Conservation (phyloP, 805 yeast species). For the Candida palmyrensis region DNA sequence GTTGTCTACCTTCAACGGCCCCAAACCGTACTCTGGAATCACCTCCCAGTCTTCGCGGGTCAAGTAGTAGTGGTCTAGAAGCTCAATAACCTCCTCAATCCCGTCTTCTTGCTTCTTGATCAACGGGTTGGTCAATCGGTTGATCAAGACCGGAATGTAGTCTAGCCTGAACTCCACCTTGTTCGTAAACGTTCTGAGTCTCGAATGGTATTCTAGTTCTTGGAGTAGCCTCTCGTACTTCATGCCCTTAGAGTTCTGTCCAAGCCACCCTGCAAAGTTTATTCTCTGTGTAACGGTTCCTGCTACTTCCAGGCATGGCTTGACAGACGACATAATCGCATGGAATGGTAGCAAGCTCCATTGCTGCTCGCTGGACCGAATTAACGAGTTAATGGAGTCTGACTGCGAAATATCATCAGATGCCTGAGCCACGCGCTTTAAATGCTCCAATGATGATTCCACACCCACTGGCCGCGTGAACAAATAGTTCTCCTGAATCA, state of each 20-base stretch:
- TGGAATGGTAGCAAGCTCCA: conserved; percentile 93
- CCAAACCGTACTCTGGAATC: conserved; percentile 78
- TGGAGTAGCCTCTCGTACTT: conserved; percentile 77
- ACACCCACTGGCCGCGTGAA: conserved; percentile 53
- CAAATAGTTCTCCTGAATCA: conserved; percentile 93
- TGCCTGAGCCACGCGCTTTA: conserved; percentile 67
- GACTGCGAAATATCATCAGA: conserved; percentile 84
- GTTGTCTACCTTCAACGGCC: conserved; percentile 37
- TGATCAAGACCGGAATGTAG: conserved; percentile 62
- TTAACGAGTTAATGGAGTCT: conserved; percentile 74
- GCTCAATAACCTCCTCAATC: conserved; percentile 56
- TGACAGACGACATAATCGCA: conserved; percentile 78
- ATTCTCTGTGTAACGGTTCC: conserved; percentile 68
- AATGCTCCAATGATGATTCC: conserved; percentile 42
- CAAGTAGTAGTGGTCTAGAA: conserved; percentile 80
- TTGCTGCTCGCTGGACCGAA: conserved; percentile 87
- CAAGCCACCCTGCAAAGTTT: conserved; percentile 82
- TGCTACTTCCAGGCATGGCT: conserved; percentile 70
- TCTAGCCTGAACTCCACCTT: conserved; percentile 70
- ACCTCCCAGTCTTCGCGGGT: conserved; percentile 92
- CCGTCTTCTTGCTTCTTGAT: conserved; percentile 54
- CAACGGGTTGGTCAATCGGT: conserved; percentile 56
- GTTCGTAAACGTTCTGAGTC: conserved; percentile 74
- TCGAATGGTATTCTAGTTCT: conserved; percentile 83
- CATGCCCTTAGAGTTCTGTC: conserved; percentile 80